Conservation (phyloP, 495 filamentous ascomycete genomes). For the Xylaria longipes region DNA sequence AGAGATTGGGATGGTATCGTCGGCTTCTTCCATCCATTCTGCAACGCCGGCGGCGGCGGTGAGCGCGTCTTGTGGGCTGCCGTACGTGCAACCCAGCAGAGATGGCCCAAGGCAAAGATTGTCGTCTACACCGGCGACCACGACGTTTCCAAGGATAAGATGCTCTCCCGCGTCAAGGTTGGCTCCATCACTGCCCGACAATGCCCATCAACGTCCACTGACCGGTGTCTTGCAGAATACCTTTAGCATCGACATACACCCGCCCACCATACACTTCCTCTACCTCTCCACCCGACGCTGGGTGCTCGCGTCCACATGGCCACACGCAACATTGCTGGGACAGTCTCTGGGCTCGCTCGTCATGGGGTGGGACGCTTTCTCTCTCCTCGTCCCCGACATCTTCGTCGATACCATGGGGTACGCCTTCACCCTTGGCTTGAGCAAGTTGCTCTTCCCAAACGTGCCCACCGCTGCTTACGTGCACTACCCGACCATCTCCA, state of each 20-base stretch:
- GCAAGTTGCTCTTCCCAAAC: slow-evolving; percentile 78
- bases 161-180: slow-evolving; percentile 79
- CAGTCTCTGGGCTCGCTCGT: slow-evolving; percentile 87
- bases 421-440: slow-evolving; percentile 83
- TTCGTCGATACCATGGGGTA: slow-evolving; percentile 99
- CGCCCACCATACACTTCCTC: slow-evolving; percentile 82
- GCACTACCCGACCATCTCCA: slow-evolving; percentile 97
- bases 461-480: slow-evolving; percentile 94
- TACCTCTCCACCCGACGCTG: slow-evolving; percentile 88
- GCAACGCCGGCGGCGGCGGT: slow-evolving; percentile 94
- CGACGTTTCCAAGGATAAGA: slow-evolving; percentile 77
- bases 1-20: slow-evolving; percentile 81
- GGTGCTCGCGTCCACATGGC: slow-evolving; percentile 83
- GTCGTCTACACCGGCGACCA: slow-evolving; percentile 95
- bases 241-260: slow-evolving; percentile 90
- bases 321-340: slow-evolving; percentile 91
- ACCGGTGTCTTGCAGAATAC: slow-evolving; percentile 60
- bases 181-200: slow-evolving; percentile 5
- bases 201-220: background rate
- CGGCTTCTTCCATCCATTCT: slow-evolving; percentile 98
- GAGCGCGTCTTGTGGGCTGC: slow-evolving; percentile 98
- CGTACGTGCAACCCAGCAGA: slow-evolving; percentile 85
- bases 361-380: slow-evolving; percentile 92
- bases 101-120: slow-evolving; percentile 87
- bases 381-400: slow-evolving; percentile 86